A percentile compares a stretch with the other conserved stretches of the same genome.
Evolutionary conservation across 202 grass and related monocot genomes (phyloP).

Genomic region (Schoenoplectus tabernaemontani): DNA sequence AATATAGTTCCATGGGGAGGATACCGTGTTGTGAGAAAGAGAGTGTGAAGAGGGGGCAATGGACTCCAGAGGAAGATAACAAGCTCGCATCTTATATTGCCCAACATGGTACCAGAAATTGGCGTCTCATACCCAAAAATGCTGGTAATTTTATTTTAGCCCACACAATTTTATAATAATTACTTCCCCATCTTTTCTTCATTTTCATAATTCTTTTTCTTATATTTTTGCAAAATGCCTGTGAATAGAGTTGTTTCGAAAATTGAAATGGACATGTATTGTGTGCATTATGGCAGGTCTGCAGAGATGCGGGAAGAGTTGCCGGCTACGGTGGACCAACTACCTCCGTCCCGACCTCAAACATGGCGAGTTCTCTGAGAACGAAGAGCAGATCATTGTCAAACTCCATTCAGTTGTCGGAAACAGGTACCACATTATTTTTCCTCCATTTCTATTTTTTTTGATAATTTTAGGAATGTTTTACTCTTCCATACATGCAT

Average conservation of each 20-base stretch:
- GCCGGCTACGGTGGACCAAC: conserved; percentile 87
- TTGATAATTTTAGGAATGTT: neutral
- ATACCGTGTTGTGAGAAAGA: conserved; percentile 97
- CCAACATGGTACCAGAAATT: conserved; percentile 78
- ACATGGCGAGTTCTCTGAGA: conserved; percentile 81
- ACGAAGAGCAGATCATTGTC: conserved; percentile 87
- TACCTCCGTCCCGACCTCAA: conserved; percentile 93
- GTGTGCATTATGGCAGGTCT: conserved; percentile 35
- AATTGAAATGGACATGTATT: neutral
- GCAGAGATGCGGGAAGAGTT: conserved; percentile 92
- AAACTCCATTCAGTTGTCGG: conserved; percentile 90
- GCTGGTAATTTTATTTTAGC: conserved; percentile 40
- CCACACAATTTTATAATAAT: neutral
- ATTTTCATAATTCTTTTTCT: neutral
- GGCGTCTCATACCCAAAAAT: conserved; percentile 96
- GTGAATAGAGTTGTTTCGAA: neutral
- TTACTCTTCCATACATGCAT: too few relatives aligned
- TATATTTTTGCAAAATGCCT: neutral
- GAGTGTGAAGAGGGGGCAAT: conserved; percentile 93
- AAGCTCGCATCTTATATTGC: conserved; percentile 87
- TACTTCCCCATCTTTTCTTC: neutral
- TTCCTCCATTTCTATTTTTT: neutral
- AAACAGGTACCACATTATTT: conserved; percentile 35
- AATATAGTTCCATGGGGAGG: conserved; percentile 44
- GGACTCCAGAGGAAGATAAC: conserved; percentile 98